phyloP scores from a whole-genome alignment of 2,329 filamentous ascomycete species.

The Fusarium denticulatum region DNA sequence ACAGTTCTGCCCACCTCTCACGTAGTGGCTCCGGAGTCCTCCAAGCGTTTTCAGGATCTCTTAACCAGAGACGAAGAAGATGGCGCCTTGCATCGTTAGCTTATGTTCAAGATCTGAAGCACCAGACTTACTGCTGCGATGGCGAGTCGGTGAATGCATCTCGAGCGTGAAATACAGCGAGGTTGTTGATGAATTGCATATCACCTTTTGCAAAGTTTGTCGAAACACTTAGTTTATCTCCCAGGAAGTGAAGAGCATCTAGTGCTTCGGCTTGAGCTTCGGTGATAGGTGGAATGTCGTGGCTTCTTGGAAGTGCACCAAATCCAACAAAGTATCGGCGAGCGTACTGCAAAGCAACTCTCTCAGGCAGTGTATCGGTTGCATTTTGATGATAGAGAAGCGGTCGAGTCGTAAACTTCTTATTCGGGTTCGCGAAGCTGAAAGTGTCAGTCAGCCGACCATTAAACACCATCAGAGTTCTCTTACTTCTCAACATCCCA shows the following conservation, averaged over 20 bases:
- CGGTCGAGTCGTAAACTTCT: constrained; percentile 11
- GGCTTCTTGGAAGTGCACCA: constrained; percentile 54
- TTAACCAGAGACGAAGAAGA: constrained; percentile 59
- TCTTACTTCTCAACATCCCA: constrained; percentile 56
- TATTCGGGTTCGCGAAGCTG: constrained; percentile 18
- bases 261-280: constrained; percentile 62
- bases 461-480: accelerated
- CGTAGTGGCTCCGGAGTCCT: constrained; percentile 28
- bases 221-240: constrained; percentile 54
- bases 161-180: constrained; percentile 62
- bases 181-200: constrained; percentile 65
- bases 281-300: constrained; percentile 63
- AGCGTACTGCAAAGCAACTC: constrained; percentile 21
- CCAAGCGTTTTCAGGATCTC: constrained; percentile 60
- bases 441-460: accelerated
- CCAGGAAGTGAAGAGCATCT: constrained; percentile 59
- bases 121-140: constrained; percentile 11
- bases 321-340: constrained; percentile 34
- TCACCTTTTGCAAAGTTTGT: constrained; percentile 60
- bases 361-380: neutral
- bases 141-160: constrained; percentile 52
- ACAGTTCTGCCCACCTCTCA: constrained; percentile 25
- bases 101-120: accelerated
- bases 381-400: constrained; percentile 20
- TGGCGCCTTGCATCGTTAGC: constrained; percentile 48